Evolutionary conservation across 2,329 filamentous ascomycete species (phyloP), one percentile per base, ranked within the genome.

Genomic region (Pestalotiopsis sp.): DNA sequence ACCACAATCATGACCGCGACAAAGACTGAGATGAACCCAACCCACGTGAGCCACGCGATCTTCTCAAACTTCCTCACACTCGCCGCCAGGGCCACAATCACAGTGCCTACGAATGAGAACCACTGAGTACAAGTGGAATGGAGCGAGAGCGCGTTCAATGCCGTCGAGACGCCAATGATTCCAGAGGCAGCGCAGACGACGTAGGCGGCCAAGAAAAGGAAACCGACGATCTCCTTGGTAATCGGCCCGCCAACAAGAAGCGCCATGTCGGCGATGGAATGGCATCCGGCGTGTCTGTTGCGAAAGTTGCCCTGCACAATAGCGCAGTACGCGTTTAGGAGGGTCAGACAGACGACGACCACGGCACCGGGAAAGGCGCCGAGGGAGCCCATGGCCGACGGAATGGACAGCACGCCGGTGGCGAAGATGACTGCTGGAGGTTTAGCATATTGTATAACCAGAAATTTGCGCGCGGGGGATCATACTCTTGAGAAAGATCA

Each of bases 1-100:
- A 89, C 86, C 61, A 88, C 81, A 66, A 88, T 87, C 69, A 89
- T 84, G 0, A 90, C 84, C 3, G 88, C 88, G 17, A 83, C 78
- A 71, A 87, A 90, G 49, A 91, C 85, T 36, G 84, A 87, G 4
- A 83, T 68, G 72, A 91, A 90, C 0, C 89, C 89, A 12, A 83
- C 84, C 85, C 87, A 91, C 0, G 87, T 89, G 58, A 91, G 78
- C 86, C 87, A 90, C 2, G 85, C 87, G 68, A 91, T 86, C 72
- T 89, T 86, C 67, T 87, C 82, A 72, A 90, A 87, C 69, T 87
- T 90, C 70, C 87, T 84, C 3, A 88, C 81, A 41, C 83, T 86
- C 1, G 87, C 86, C 6, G 83, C 79, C 0, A 81, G 68, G 31
- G 84, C 84, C 9, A 88, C 82, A 7, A 85, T 76, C 1, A 84